Evolutionary conservation across 75 land plant genomes (phyloP), one percentile per base, ranked within the genome.

Genomic region (Chamaecyparis obtusa): DNA sequence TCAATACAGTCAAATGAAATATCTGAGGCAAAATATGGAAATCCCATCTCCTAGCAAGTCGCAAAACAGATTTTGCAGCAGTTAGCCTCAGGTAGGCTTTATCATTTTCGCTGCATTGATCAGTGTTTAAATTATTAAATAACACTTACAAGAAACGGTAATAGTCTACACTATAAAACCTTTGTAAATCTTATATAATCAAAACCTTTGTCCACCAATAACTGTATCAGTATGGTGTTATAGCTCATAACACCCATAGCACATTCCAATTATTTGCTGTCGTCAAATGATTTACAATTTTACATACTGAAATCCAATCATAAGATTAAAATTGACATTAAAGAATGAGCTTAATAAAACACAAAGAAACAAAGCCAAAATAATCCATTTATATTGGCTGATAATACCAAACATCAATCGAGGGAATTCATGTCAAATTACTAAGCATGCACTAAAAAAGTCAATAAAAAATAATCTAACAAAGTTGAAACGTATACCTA

Each of bases 61-160:
- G 89, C 71, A 96, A 89, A 92, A 95, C 83, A 78, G 93, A 89
- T 85, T 94, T 94, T 86, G 92, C 95, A 86, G 98, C 97, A 88
- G 94, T 94, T 84, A 95, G 88, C 84, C 93, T 91, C 79, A 96
- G 85, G 57, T 89, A 86, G 46, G 88, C 89, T 77, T 88, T 89
- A 76, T 95, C 95, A 83, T 3, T 46, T 60, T 91, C 92, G 90
- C 98, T 96, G 93, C 83, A 90, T 87, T 3, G 83, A 44, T 14
- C 41, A 75, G 51, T 2, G 32, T 33, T 74, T 74, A 11, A 13
- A 74, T 33, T 74, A 33, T 74, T 32, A 13, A 14, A 17, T 10
- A 55, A 56, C 85, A 86, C 21, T 16, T 21, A 74, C 2, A 11
- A 74, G 16, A 74, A 14, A 74, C 5, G 11, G 36, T 0, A 24